Evolutionary conservation across 192 early-diverging fungal genomes (phyloP).

Genomic region (Coemansia sp.): DNA sequence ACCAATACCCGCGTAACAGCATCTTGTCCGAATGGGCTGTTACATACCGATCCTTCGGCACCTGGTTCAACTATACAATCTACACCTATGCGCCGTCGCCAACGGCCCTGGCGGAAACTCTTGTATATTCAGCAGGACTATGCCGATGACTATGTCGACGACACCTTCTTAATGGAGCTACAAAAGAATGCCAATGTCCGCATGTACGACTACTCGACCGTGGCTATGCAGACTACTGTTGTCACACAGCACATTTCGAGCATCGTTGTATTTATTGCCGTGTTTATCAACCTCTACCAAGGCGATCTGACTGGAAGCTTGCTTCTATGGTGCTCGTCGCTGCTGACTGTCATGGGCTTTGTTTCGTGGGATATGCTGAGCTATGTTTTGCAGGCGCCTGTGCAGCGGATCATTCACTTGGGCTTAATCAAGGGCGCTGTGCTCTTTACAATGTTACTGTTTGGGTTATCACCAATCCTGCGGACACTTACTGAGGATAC

Average conservation of each 20-base stretch:
- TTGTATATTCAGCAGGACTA: constrained; percentile 87
- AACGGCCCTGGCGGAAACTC: constrained; percentile 68
- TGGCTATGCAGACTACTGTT: constrained; percentile 71
- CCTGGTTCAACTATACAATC: neutral
- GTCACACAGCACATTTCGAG: constrained; percentile 85
- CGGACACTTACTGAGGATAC: constrained; percentile 88
- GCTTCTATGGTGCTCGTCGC: constrained; percentile 60
- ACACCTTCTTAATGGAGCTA: constrained; percentile 81
- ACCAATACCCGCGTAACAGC: neutral
- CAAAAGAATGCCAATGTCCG: constrained; percentile 90
- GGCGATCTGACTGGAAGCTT: constrained; percentile 56
- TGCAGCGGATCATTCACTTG: constrained; percentile 41
- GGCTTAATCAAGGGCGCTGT: constrained; percentile 61
- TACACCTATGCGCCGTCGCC: constrained; percentile 10
- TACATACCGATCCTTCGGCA: neutral
- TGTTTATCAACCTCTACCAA: constrained; percentile 76
- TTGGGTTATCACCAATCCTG: constrained; percentile 87
- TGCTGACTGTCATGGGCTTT: constrained; percentile 63
- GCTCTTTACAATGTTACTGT: constrained; percentile 71
- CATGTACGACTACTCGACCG: constrained; percentile 77
- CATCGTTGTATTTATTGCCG: constrained; percentile 83
- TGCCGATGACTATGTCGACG: constrained; percentile 90
- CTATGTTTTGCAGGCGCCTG: constrained; percentile 27
- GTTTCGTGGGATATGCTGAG: constrained; percentile 64
- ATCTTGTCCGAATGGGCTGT: too few relatives aligned